phyloP scores from a whole-genome alignment of 2,329 filamentous ascomycete species.

The Xylariaceae sp. region DNA sequence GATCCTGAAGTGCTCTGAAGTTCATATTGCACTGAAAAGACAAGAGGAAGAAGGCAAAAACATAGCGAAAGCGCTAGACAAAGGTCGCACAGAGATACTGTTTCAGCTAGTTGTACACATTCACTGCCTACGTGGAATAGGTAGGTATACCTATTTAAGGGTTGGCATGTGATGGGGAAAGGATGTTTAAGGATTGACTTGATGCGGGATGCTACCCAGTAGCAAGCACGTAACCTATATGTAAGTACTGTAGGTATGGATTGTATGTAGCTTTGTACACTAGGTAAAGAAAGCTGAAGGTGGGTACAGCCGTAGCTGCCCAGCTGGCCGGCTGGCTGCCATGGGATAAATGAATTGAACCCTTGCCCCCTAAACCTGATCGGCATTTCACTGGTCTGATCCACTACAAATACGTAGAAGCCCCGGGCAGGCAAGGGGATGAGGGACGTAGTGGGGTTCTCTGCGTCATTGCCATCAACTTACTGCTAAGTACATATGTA shows the following conservation, averaged over 20 bases:
- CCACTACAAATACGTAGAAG: not conserved
- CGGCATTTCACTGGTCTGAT: not conserved
- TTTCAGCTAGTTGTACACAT: not conserved
- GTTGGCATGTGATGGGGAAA: not conserved
- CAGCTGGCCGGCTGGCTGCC: too few relatives aligned
- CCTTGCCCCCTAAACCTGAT: not conserved
- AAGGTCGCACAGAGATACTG: not conserved
- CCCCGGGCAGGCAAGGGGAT: too few relatives aligned
- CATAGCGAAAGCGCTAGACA: slow-evolving; percentile 14
- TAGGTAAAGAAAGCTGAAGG: too few relatives aligned
- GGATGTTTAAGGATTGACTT: not conserved
- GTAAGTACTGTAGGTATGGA: too few relatives aligned
- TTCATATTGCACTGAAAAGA: slow-evolving; percentile 26
- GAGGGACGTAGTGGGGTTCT: not conserved
- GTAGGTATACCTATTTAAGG: not conserved
- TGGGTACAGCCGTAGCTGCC: too few relatives aligned
- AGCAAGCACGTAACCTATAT: too few relatives aligned
- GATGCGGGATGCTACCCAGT: not conserved
- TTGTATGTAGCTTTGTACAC: too few relatives aligned
- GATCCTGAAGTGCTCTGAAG: slow-evolving; percentile 18
- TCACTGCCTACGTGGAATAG: not conserved
- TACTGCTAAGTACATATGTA: too few relatives aligned
- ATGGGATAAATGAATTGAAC: not conserved
- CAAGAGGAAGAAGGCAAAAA: slow-evolving; percentile 10
- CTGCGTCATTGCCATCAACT: not conserved